Conservation (phyloP, 495 filamentous ascomycete species). For the Rhypophila decipiens region DNA sequence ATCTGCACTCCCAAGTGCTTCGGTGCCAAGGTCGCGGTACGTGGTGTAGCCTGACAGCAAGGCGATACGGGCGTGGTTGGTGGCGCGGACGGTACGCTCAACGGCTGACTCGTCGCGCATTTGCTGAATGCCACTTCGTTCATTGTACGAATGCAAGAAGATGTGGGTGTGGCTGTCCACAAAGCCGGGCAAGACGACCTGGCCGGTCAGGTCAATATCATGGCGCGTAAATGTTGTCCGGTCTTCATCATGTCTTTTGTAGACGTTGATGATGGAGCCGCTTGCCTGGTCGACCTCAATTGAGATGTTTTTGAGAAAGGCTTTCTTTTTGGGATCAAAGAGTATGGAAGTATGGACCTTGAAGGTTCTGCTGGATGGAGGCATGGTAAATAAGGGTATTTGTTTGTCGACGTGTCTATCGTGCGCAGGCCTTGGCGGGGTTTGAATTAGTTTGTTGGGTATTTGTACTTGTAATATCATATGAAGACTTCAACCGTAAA, state of each 20-base stretch:
- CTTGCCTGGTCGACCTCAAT: constrained; percentile 30
- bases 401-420: no score
- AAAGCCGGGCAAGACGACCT: constrained; percentile 43
- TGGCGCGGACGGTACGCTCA: constrained; percentile 44
- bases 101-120: constrained; percentile 46
- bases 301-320: constrained; percentile 34
- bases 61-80: constrained; percentile 42
- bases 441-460: no score
- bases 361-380: constrained; percentile 16
- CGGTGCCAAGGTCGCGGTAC: constrained; percentile 49
- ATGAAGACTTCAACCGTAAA: no score
- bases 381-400: constrained; percentile 4
- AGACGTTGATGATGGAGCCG: constrained; percentile 37
- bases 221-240: not conserved
- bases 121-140: constrained; percentile 35
- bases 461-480: no score
- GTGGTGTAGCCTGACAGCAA: constrained; percentile 51
- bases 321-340: constrained; percentile 43
- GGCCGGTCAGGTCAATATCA: constrained; percentile 41
- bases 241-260: constrained; percentile 17
- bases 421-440: no score
- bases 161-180: constrained; percentile 51
- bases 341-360: constrained; percentile 41
- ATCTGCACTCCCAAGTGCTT: constrained; percentile 40
- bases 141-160: constrained; percentile 44